Base-by-base conservation (phyloP, 495 filamentous ascomycete genomes). In the Penicillium coffeae region DNA sequence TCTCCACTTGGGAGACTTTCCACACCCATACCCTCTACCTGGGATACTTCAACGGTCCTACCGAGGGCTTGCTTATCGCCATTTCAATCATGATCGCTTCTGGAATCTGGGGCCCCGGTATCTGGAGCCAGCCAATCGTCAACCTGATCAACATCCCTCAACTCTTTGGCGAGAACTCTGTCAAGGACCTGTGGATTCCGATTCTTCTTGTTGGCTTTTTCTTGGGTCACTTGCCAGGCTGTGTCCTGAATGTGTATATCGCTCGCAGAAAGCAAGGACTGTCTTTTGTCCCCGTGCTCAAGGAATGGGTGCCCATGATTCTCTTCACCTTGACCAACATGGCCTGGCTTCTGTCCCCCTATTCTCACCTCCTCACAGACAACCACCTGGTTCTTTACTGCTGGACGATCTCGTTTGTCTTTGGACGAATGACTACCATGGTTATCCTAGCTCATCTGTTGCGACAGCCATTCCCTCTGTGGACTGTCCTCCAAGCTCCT, bases 401-500 rank as follows among this genome's bases (percentile, higher is more conserved):
- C 74, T 74, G 93, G 38, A 91, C 87, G 42, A 89, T 97, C 78
- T 87, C 86, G 19, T 90, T 97, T 52, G 93, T 97, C 48, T 97
- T 97, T 64, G 93, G 93, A n/a, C 88, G 93, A 47, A 95, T 99
- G 90, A 97, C 94, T 2, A 99, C 93, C 42, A 97, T 96, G 75
- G 97, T 97, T 68, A 97, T 99, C 62, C 81, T 99, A 13, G 92
- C 94, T 9, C 93, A 99, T 64, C 73, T 99, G 13, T 87, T 92
- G 3, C 83, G 82, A 45, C 94, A 97, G 65, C 89, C 92, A 2
- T 98, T 96, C 70, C 93, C 93, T 0, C 90, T 87, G 74, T 97
- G 92, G 90, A 98, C 93, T 13, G 78, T 91, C 30, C 84, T 98
- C 76, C 77, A 96, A 19, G 79, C 77, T 34, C 93, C 93, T 9